Conservation (phyloP, 345 rosid genomes). For the Lenwebbia sp. region DNA sequence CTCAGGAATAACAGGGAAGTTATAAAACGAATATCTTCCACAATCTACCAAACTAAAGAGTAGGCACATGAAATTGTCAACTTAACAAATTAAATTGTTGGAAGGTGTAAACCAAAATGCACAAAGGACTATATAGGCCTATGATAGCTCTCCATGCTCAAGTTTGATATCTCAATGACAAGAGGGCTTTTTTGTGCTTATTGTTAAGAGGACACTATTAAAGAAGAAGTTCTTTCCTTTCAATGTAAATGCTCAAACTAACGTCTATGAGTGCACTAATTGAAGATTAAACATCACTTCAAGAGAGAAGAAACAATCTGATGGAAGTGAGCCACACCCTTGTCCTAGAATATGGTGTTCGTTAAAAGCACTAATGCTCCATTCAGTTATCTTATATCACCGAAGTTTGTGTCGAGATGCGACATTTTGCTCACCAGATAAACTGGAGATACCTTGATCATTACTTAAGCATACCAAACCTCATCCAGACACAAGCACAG, state of each 20-base stretch:
- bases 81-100: background rate
- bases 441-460: background rate
- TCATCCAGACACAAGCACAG: background rate
- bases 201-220: background rate
- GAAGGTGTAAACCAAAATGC: background rate
- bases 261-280: background rate
- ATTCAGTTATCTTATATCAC: background rate
- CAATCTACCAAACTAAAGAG: background rate
- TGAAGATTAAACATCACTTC: background rate
- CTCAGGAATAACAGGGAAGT: background rate
- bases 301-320: background rate
- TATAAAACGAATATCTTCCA: background rate
- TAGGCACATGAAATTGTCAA: background rate
- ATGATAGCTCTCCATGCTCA: background rate
- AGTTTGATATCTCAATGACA: background rate
- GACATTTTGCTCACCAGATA: background rate
- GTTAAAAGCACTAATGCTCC: background rate
- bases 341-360: background rate
- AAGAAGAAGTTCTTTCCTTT: background rate
- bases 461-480: background rate
- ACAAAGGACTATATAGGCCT: background rate
- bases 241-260: background rate
- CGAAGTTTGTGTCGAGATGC: background rate
- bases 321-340: background rate
- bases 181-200: background rate